Evolutionary conservation across 1,284 basidiomycete species (phyloP).

Genomic region (Heterobasidion parviporum): DNA sequence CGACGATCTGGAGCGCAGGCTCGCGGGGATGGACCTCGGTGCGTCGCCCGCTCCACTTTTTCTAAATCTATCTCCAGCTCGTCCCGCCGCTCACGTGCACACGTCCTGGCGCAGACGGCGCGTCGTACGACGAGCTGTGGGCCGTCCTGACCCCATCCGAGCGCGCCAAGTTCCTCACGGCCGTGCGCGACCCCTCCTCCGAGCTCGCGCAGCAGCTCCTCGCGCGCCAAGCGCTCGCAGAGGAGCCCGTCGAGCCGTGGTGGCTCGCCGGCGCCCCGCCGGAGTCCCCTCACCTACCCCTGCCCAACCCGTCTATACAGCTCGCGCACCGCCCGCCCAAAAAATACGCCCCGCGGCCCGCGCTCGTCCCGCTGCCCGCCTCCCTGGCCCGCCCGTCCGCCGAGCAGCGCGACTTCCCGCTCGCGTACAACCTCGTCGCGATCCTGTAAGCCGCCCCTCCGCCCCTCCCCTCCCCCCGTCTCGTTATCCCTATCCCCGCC

Average conservation of each 20-base stretch:
- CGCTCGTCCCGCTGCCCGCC: slow-evolving; percentile 39
- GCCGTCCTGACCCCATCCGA: slow-evolving; percentile 48
- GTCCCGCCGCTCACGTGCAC: neutral
- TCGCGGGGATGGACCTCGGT: slow-evolving; percentile 60
- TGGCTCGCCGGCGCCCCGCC: slow-evolving; percentile 32
- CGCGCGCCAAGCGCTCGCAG: slow-evolving; percentile 44
- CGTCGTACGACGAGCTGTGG: slow-evolving; percentile 58
- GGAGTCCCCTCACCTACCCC: slow-evolving; percentile 7
- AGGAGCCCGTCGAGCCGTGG: slow-evolving; percentile 49
- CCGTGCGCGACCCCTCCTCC: slow-evolving; percentile 50
- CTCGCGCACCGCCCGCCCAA: slow-evolving; percentile 8
- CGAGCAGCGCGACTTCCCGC: slow-evolving; percentile 20
- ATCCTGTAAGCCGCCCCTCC: slow-evolving; percentile 42
- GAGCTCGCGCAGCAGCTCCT: slow-evolving; percentile 50
- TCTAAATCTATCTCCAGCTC: neutral
- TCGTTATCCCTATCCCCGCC: neutral
- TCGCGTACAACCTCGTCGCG: slow-evolving; percentile 59
- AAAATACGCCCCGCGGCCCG: slow-evolving; percentile 32
- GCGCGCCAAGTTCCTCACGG: slow-evolving; percentile 47
- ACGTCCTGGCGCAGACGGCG: slow-evolving; percentile 31
- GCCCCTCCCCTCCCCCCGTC: neutral
- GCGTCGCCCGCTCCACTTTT: slow-evolving; percentile 9
- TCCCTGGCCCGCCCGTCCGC: slow-evolving; percentile 22
- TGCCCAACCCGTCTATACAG: slow-evolving; percentile 3
- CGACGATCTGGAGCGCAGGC: slow-evolving; percentile 38